phyloP scores from a whole-genome alignment of 306 rosid species.

The Fragaria iinumae region DNA sequence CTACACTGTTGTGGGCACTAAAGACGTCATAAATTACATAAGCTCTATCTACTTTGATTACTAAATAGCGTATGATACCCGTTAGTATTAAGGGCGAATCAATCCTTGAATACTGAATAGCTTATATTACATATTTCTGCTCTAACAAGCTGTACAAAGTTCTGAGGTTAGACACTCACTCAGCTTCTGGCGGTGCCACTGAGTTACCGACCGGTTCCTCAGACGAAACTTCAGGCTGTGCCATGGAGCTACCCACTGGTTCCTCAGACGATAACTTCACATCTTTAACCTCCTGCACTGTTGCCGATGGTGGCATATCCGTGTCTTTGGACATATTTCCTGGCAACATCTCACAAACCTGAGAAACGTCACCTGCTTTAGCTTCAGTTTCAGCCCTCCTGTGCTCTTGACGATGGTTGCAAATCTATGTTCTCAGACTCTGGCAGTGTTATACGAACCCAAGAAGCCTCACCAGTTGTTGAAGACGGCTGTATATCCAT shows the following conservation, averaged over 20 bases:
- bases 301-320: background rate
- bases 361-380: background rate
- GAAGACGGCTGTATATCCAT: background rate
- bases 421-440: constrained; percentile 16
- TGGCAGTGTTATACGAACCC: background rate
- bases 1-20: background rate
- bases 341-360: background rate
- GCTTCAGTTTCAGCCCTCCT: constrained; percentile 1
- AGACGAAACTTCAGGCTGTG: background rate
- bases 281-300: constrained; percentile 11
- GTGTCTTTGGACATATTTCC: background rate
- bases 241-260: constrained; percentile 11
- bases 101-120: constrained; percentile 7
- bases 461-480: background rate
- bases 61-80: background rate
- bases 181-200: background rate
- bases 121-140: background rate
- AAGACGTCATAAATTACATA: background rate
- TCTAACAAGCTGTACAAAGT: constrained; percentile 22
- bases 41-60: background rate
- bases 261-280: constrained; percentile 9
- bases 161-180: constrained; percentile 1
- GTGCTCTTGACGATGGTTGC: background rate
- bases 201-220: constrained; percentile 17
- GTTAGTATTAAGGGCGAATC: background rate